Evolutionary conservation across 352 stramenopile species (phyloP), one percentile per base, ranked within the genome.

Genomic region (Phytophthora idaei): DNA sequence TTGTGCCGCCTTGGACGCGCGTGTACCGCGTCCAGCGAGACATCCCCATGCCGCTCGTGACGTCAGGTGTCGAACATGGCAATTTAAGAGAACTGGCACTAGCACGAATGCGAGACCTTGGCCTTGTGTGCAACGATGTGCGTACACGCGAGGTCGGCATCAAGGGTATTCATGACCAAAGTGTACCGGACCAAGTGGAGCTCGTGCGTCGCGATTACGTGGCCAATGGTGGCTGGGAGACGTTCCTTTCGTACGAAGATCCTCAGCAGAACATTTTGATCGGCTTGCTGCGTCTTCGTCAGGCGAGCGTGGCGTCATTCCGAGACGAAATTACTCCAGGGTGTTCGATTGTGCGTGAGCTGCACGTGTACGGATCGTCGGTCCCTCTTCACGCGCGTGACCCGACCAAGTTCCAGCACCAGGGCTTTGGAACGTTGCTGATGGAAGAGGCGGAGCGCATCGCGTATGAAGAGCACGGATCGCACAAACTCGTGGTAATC

Each of bases 371-470:
- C 72, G 97, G 97, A n/a, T 98, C 91, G 10, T 97, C 97, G 27
- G 95, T 99, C 29, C 93, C 95, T 21, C 83, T 99, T 6, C 93
- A 97, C 39, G 88, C 85, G n/a, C 80, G 95, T 48, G 95, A 98
- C 68, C 94, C 95, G 44, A 98, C 93, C 28, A 95, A 98, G 57
- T 99, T 99, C 78, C 97, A 99, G 76, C 97, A 99, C 81, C 96
- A 92, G 54, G 97, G 96, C 46, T 99, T 98, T 69, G 96, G 97
- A 34, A 98, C 96, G 61, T 75, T 99, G 57, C 67, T 99, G 12
- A 99, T 99, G 96, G 95, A 98, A 76, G 96, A 99, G 61, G 97
- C 97, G 5, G 97, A 99, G 82, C 80, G 95, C 9, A 98, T 99
- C 73, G 95, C 95, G 2, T 72, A 85, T 34, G 92, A 98, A 61